Base-by-base conservation (phyloP, 2,329 filamentous ascomycete species). In the Xylaria sp. region DNA sequence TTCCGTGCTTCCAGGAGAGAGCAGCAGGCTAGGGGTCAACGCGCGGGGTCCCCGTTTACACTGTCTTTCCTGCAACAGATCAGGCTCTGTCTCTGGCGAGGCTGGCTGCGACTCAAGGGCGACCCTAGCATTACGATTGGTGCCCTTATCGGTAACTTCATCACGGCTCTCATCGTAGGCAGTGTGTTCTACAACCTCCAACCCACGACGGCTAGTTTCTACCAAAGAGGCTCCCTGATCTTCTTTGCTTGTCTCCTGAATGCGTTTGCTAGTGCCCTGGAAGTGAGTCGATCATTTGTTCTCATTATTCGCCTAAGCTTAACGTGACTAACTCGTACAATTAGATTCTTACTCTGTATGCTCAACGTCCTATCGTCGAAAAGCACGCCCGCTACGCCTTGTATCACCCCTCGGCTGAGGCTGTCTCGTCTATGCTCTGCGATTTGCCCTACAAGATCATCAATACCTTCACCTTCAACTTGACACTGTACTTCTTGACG, bases 181-280 rank as follows among this genome's bases (percentile, higher is more conserved):
- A 91, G 90, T 71, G 90, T 97, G 72, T 97, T 96, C 81, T 97
- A 87, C 83, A 91, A 97, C 78, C 81, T 97, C 43, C 78, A 86
- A 32, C 76, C 84, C 0, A 84, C 83, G n/a, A 91, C 92, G 0
- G 76, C 79, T 20, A 93, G 90, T 75, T 97, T 97, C 83, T 97
- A 90, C 82, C 86, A 88, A 74, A 89, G 93, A 69, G 92, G 91
- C 71, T 90, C 92, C 52, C 84, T 97, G 28, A 83, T 97, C 60
- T 97, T 97, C 87, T 96, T 97, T 77, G 92, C 93, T 72, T 90
- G 94, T 75, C 83, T 97, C 68, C 90, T 96, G 83, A 97, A 96
- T 79, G 93, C 93, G 55, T 96, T 97, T 76, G 86, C 90, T 69
- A 91, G 89, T 77, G 91, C 91, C 64, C 86, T 96, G 45, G 93